Conservation (phyloP, 2,329 filamentous ascomycete genomes). For the Ophiostoma piceae region DNA sequence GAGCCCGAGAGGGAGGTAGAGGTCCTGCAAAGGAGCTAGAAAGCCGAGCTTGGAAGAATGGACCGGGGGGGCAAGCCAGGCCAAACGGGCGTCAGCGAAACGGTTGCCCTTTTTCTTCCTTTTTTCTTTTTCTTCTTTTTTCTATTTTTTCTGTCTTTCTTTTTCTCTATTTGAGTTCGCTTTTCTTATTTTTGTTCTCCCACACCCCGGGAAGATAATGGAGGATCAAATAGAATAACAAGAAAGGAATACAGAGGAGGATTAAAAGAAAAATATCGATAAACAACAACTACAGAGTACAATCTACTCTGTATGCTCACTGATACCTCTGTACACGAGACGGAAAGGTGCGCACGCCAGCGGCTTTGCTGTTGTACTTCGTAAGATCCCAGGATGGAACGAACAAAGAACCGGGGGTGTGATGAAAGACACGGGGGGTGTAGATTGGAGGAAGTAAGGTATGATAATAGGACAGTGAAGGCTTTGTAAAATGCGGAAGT, state of each 20-base stretch:
- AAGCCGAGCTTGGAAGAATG: background rate
- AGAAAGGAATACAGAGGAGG: background rate
- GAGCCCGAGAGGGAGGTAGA: background rate
- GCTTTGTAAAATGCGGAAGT: background rate
- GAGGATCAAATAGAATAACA: background rate
- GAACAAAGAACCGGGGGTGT: constrained; percentile 1
- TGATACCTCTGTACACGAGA: background rate
- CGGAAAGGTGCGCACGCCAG: background rate
- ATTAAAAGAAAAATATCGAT: background rate
- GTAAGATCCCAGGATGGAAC: background rate
- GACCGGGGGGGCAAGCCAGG: background rate
- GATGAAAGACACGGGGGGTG: background rate
- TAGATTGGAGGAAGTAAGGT: background rate
- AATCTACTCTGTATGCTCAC: background rate
- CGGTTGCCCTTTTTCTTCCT: background rate
- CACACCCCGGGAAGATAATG: constrained; percentile 2
- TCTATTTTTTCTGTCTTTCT: background rate
- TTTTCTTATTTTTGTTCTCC: background rate
- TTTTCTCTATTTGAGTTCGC: background rate
- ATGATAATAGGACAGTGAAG: background rate
- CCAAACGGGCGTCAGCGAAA: background rate
- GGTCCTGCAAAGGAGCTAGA: constrained; percentile 2
- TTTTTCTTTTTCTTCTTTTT: background rate
- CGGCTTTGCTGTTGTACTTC: background rate
- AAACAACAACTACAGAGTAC: background rate